phyloP scores from a whole-genome alignment of 148 eudicot species.

The Silene uniflora region DNA sequence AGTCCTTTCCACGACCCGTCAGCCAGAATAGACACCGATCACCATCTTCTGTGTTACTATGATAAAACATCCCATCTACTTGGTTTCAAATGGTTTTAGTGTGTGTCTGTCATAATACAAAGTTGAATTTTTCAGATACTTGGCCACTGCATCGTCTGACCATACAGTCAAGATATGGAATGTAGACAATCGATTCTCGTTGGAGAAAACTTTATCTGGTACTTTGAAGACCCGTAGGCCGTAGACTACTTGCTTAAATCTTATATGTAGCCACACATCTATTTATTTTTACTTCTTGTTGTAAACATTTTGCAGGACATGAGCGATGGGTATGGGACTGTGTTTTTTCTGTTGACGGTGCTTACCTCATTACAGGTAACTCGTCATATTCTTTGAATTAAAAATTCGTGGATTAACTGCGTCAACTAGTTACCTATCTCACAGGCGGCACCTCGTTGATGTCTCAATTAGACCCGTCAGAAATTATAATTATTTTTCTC shows the following conservation, averaged over 20 bases:
- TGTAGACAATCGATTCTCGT: constrained; percentile 63
- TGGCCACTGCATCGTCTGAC: constrained; percentile 97
- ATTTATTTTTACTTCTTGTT: neutral
- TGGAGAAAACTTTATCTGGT: constrained; percentile 86
- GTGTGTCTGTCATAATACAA: constrained; percentile 12
- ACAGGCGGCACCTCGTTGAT: neutral
- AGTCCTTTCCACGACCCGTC: too few relatives aligned
- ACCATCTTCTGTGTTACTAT: too few relatives aligned
- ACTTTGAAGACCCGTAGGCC: neutral
- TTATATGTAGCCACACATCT: constrained; percentile 7
- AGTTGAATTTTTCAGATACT: constrained; percentile 43
- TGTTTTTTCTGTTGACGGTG: constrained; percentile 97
- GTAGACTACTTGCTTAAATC: neutral
- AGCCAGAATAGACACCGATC: too few relatives aligned
- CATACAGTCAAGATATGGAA: constrained; percentile 95
- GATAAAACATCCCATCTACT: neutral
- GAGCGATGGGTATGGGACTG: constrained; percentile 99
- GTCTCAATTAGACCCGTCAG: neutral
- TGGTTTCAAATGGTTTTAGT: too few relatives aligned
- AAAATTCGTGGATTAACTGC: neutral
- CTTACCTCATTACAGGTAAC: constrained; percentile 89
- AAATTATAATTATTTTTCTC: too few relatives aligned
- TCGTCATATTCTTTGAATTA: neutral
- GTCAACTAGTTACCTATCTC: neutral
- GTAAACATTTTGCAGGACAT: constrained; percentile 56